Evolutionary conservation across 1,284 basidiomycete genomes (phyloP).

Genomic region (Naganishia sp.): DNA sequence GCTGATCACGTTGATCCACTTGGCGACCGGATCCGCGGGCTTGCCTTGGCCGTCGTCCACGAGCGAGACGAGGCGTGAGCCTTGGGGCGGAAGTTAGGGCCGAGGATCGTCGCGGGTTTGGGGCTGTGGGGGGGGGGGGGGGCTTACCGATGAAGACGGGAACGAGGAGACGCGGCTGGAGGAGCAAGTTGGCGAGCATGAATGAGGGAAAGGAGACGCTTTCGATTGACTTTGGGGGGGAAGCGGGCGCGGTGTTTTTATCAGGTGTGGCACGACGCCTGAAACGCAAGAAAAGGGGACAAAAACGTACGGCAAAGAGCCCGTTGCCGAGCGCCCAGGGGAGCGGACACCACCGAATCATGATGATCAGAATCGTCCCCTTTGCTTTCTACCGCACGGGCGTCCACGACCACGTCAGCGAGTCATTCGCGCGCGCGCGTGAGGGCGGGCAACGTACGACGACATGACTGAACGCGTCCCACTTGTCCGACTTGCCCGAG

Average conservation of each 20-base stretch:
- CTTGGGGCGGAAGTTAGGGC: too few species aligned
- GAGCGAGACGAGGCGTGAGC: slow-evolving; percentile 49
- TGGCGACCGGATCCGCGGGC: slow-evolving; percentile 39
- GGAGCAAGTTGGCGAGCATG: slow-evolving; percentile 47
- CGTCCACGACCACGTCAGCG: too few species aligned
- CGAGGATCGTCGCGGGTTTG: too few species aligned
- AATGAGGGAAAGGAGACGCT: slow-evolving; percentile 50
- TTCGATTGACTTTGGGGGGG: slow-evolving; percentile 45
- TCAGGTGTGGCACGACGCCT: too few species aligned
- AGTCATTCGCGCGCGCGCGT: too few species aligned
- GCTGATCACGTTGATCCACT: slow-evolving; percentile 50
- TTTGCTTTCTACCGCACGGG: slow-evolving; percentile 31
- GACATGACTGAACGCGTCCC: slow-evolving; percentile 53
- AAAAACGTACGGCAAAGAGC: slow-evolving; percentile 52
- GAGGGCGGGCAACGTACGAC: slow-evolving; percentile 38
- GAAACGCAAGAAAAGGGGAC: too few species aligned
- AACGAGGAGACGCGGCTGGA: slow-evolving; percentile 42
- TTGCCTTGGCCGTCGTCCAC: slow-evolving; percentile 35
- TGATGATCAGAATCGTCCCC: slow-evolving; percentile 49
- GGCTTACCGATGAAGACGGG: slow-evolving; percentile 54
- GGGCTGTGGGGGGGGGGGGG: too few species aligned
- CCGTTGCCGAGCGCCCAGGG: slow-evolving; percentile 53
- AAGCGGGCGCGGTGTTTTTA: background rate
- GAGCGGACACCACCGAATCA: slow-evolving; percentile 54
- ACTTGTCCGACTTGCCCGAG: slow-evolving; percentile 46